phyloP scores from a whole-genome alignment of 805 yeast species.

The Vanderwaltozyma verrucispora region DNA sequence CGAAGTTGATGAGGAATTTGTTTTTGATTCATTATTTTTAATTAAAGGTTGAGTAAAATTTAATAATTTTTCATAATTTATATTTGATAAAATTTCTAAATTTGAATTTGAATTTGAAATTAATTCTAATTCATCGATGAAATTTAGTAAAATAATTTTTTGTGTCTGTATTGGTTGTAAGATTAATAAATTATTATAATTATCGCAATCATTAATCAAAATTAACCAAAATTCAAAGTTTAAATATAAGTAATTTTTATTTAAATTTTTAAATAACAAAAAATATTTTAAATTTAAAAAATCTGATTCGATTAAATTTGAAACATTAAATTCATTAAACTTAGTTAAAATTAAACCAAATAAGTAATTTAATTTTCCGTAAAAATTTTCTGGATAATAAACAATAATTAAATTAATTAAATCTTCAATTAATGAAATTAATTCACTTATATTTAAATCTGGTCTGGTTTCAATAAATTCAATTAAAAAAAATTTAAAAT shows the following conservation, averaged over 20 bases:
- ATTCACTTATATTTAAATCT: slow-evolving; percentile 57
- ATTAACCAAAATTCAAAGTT: slow-evolving; percentile 7
- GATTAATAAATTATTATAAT: slow-evolving; percentile 15
- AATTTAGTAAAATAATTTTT: slow-evolving; percentile 43
- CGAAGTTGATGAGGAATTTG: background rate
- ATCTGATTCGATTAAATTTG: slow-evolving; percentile 4
- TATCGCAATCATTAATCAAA: slow-evolving; percentile 16
- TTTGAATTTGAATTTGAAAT: too few relatives aligned
- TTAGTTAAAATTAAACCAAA: slow-evolving; percentile 42
- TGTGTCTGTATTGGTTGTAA: slow-evolving; percentile 31
- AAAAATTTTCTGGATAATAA: slow-evolving; percentile 51
- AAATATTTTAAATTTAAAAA: slow-evolving; percentile 2
- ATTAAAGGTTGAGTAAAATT: background rate
- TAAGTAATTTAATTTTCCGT: slow-evolving; percentile 48
- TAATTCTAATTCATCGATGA: slow-evolving; percentile 28
- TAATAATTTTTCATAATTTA: background rate
- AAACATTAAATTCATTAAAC: slow-evolving; percentile 29
- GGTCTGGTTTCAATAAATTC: slow-evolving; percentile 48
- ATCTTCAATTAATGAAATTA: slow-evolving; percentile 53
- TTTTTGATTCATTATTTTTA: background rate
- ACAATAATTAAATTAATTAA: slow-evolving; percentile 52
- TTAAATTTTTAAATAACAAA: background rate
- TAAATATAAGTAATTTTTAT: background rate
- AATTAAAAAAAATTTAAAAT: slow-evolving; percentile 56
- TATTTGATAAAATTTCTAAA: too few relatives aligned